Evolutionary conservation across 2,329 filamentous ascomycete genomes (phyloP).

Genomic region (Claviceps arundinis): DNA sequence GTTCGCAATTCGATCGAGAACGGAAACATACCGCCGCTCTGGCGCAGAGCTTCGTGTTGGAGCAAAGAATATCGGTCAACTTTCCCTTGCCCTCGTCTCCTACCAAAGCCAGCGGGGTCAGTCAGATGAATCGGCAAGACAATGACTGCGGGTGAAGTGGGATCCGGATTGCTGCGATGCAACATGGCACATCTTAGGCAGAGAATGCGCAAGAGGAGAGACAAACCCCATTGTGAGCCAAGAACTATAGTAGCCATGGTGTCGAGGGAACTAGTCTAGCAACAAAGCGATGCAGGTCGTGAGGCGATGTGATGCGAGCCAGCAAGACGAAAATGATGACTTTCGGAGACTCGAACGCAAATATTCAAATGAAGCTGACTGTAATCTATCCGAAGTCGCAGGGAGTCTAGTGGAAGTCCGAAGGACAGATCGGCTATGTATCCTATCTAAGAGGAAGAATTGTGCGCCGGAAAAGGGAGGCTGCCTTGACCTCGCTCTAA

Average conservation of each 20-base stretch:
- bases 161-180: neutral
- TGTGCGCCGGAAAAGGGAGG: too few relatives aligned
- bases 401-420: too few relatives aligned
- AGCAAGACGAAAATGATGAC: neutral
- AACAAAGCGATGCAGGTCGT: neutral
- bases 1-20: conserved; percentile 9
- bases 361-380: neutral
- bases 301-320: neutral
- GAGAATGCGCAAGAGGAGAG: conserved; percentile 2
- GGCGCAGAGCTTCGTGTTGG: conserved; percentile 18
- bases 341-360: neutral
- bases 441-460: too few relatives aligned
- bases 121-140: conserved; percentile 4
- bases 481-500: too few relatives aligned
- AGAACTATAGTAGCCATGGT: conserved; percentile 12
- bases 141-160: neutral
- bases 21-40: conserved; percentile 14
- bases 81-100: conserved; percentile 27
- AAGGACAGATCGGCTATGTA: too few relatives aligned
- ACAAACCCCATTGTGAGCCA: conserved; percentile 26
- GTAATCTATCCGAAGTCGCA: too few relatives aligned
- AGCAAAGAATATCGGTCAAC: conserved; percentile 21
- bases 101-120: conserved; percentile 5
- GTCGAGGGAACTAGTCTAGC: neutral
- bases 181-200: neutral